Percentiles rank a stretch among this genome's conserved stretches.
Evolutionary conservation across 768 basidiomycete genomes (phyloP).

Genomic region (Trametes elegans): DNA sequence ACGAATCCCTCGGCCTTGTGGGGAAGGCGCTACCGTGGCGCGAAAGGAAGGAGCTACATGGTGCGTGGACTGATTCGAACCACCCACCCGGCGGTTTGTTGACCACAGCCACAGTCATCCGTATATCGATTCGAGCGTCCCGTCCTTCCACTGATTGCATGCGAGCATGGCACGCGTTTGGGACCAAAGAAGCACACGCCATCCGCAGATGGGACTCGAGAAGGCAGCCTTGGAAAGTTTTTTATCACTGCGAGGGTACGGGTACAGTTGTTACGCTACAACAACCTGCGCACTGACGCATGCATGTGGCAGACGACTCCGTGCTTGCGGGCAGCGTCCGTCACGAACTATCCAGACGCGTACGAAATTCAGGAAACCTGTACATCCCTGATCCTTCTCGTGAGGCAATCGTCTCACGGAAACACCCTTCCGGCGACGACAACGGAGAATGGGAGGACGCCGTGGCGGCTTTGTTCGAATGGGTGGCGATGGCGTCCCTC

Average conservation of each 20-base stretch:
- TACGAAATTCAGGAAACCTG: background rate
- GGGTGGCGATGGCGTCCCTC: slow-evolving; percentile 69
- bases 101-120: slow-evolving; percentile 40
- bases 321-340: slow-evolving; percentile 30
- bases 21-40: slow-evolving; percentile 51
- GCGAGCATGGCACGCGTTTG: slow-evolving; percentile 24
- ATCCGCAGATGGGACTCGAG: slow-evolving; percentile 50
- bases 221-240: slow-evolving; percentile 47
- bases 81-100: too few relatives aligned
- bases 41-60: slow-evolving; percentile 43
- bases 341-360: slow-evolving; percentile 34
- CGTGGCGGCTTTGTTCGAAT: slow-evolving; percentile 56
- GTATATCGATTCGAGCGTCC: slow-evolving; percentile 42
- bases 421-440: background rate
- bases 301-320: slow-evolving; percentile 42
- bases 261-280: slow-evolving; percentile 23
- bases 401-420: background rate
- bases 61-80: slow-evolving; percentile 43
- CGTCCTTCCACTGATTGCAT: slow-evolving; percentile 28
- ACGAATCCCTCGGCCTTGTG: slow-evolving; percentile 58
- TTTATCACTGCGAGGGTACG: slow-evolving; percentile 32
- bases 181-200: slow-evolving; percentile 39
- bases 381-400: background rate
- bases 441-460: slow-evolving; percentile 50
- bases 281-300: slow-evolving; percentile 9